Conservation (phyloP, 2,329 filamentous ascomycete species). For the Plenodomus biglobosus region DNA sequence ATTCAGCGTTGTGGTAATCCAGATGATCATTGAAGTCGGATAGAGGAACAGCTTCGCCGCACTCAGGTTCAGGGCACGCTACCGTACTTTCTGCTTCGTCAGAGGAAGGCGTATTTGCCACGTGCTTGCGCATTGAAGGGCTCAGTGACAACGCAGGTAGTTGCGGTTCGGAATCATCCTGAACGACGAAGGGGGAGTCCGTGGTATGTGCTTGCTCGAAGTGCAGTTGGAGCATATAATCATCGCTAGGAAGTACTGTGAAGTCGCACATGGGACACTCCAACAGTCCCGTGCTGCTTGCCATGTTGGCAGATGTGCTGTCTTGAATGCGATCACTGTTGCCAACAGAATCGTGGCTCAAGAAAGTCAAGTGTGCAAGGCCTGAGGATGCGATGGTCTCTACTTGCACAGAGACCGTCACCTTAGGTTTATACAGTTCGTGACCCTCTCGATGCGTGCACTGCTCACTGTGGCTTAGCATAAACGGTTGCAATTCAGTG, state of each 20-base stretch:
- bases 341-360: slow-evolving; percentile 2
- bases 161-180: slow-evolving; percentile 34
- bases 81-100: slow-evolving; percentile 35
- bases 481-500: slow-evolving; percentile 9
- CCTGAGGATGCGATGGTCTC: not conserved
- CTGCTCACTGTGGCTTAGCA: slow-evolving; percentile 20
- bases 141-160: slow-evolving; percentile 24
- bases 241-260: slow-evolving; percentile 27
- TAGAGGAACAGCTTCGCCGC: slow-evolving; percentile 47
- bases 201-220: slow-evolving; percentile 46
- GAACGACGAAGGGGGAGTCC: slow-evolving; percentile 42
- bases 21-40: slow-evolving; percentile 51
- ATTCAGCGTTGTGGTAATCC: slow-evolving; percentile 47
- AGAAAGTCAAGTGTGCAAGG: not conserved
- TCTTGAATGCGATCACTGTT: slow-evolving; percentile 1
- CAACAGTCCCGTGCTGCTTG: slow-evolving; percentile 22
- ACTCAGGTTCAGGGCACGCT: slow-evolving; percentile 47
- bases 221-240: slow-evolving; percentile 44
- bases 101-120: slow-evolving; percentile 30
- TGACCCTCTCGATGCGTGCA: slow-evolving; percentile 9
- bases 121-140: slow-evolving; percentile 21
- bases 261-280: slow-evolving; percentile 43
- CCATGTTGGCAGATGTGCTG: slow-evolving; percentile 15
- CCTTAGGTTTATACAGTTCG: slow-evolving; percentile 5
- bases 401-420: slow-evolving; percentile 9